A percentile compares a stretch with the other conserved stretches of the same genome.
Evolutionary conservation across 225 moss, liverwort and hornwort genomes (phyloP).

Genomic region (Bryum argenteum): DNA sequence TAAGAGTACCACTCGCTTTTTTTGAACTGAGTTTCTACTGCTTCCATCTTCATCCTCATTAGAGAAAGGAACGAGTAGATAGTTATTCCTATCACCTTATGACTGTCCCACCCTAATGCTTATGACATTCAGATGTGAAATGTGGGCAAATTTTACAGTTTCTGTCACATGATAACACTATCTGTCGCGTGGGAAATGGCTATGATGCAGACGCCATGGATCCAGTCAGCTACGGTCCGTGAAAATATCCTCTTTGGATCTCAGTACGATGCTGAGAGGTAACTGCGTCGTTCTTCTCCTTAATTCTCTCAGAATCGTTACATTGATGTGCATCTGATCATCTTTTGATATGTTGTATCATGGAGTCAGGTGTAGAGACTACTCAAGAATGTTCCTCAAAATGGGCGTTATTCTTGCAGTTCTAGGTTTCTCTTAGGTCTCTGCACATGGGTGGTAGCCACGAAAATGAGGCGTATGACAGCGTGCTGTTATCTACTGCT

Average conservation of each 20-base stretch:
- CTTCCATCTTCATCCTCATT: not conserved
- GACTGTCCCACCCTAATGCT: not conserved
- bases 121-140: not conserved
- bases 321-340: conserved; percentile 21
- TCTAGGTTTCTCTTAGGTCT: conserved; percentile 12
- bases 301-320: not conserved
- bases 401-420: conserved; percentile 5
- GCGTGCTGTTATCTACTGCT: conserved; percentile 14
- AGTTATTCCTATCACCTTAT: not conserved
- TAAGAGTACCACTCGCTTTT: conserved; percentile 1
- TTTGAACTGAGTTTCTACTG: conserved; percentile 21
- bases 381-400: not conserved
- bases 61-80: not conserved
- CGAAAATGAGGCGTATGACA: not conserved
- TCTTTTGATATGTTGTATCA: conserved; percentile 1
- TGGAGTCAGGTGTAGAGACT: conserved; percentile 17
- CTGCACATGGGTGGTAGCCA: conserved; percentile 9
- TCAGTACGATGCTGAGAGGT: conserved; percentile 73
- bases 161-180: conserved; percentile 9
- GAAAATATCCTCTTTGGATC: conserved; percentile 89
- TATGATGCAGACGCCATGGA: conserved; percentile 76
- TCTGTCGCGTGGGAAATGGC: conserved; percentile 25
- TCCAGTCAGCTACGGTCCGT: conserved; percentile 82
- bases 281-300: conserved; percentile 27
- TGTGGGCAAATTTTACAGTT: conserved; percentile 9